A percentile compares a stretch with the other conserved stretches of the same genome.
Evolutionary conservation across 2,329 filamentous ascomycete species (phyloP).

Genomic region (Epichloe festucae): DNA sequence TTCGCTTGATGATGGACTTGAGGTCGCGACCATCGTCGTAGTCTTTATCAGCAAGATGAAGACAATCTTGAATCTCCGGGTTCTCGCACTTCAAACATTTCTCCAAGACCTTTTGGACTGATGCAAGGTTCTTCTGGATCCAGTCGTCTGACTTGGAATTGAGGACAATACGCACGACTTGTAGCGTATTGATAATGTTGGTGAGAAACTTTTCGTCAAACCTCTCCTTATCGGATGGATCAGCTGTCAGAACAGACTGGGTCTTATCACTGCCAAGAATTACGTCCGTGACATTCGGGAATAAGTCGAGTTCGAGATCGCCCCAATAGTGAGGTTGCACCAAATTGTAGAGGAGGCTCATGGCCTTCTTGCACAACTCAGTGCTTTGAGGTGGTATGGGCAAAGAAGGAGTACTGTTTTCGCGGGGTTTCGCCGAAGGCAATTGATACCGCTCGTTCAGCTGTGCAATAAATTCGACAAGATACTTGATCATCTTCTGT

Average conservation of each 20-base stretch:
- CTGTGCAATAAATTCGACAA: slow-evolving; percentile 88
- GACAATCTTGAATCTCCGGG: slow-evolving; percentile 82
- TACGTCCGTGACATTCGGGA: slow-evolving; percentile 78
- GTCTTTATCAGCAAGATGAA: slow-evolving; percentile 62
- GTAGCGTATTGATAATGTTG: slow-evolving; percentile 83
- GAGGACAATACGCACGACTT: slow-evolving; percentile 80
- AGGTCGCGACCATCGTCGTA: slow-evolving; percentile 58
- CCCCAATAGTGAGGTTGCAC: slow-evolving; percentile 83
- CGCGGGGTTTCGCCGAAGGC: slow-evolving; percentile 54
- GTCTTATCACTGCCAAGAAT: slow-evolving; percentile 76
- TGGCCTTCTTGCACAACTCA: slow-evolving; percentile 76
- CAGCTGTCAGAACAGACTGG: slow-evolving; percentile 41
- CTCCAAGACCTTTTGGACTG: slow-evolving; percentile 77
- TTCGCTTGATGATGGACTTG: slow-evolving; percentile 62
- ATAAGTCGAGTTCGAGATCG: slow-evolving; percentile 81
- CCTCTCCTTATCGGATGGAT: slow-evolving; percentile 53
- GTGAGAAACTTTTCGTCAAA: slow-evolving; percentile 75
- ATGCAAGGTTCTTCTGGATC: slow-evolving; percentile 65
- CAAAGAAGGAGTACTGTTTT: slow-evolving; percentile 30
- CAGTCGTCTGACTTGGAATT: slow-evolving; percentile 83
- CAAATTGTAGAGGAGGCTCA: slow-evolving; percentile 70
- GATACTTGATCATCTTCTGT: slow-evolving; percentile 79
- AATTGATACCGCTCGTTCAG: slow-evolving; percentile 75
- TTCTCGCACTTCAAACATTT: slow-evolving; percentile 82
- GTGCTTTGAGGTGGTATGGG: slow-evolving; percentile 43